Base-by-base conservation (phyloP, 805 yeast genomes). In the Monosporozyma siamensis region DNA sequence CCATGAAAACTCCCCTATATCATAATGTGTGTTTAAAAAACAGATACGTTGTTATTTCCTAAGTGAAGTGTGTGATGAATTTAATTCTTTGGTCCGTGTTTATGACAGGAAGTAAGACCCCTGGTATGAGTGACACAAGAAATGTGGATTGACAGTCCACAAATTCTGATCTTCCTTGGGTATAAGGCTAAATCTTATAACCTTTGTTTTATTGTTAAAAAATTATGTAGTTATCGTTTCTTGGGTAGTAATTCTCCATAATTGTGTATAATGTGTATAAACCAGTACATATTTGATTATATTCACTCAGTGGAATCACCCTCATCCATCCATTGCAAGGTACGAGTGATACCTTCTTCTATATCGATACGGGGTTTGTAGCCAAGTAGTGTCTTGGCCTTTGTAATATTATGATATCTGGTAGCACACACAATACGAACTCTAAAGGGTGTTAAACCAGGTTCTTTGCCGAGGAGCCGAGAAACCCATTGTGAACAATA, bases 391-490 rank as follows among this genome's bases (percentile, higher is more conserved):
- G 64, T 63, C 56, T 86, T 88, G 4, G 98, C 97, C 64, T 88
- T 90, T 29, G 83, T 55, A 48, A 92, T 88, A 58, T 89, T 86
- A 62, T 90, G 96, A 63, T 92, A 92, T 63, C 98, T 81, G 48
- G 75, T 77, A 17, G 97, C 97, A 65, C 96, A 87, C 10, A 89
- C 89, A 42, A 90, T 79, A 49, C 78, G 82, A 18, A 88, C 98
- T 65, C 97, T 78, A 67, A 90, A 92, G 2, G 97, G 95, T 2
- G 97, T 88, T 48, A 92, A 70, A n/a, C 94, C 94, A 2, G 97
- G 85, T 57, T 87, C 95, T 61, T 84, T 86, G 2, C 90, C 85
- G 3, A 76, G 56, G 6, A 89, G 50, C 42, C 75, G 78, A 9
- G 92, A 76, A 46, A 80, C 74, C 55, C 77, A 75, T 52, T 82